phyloP scores from a whole-genome alignment of 2,329 filamentous ascomycete species.

The Trichoderma endophyticum region DNA sequence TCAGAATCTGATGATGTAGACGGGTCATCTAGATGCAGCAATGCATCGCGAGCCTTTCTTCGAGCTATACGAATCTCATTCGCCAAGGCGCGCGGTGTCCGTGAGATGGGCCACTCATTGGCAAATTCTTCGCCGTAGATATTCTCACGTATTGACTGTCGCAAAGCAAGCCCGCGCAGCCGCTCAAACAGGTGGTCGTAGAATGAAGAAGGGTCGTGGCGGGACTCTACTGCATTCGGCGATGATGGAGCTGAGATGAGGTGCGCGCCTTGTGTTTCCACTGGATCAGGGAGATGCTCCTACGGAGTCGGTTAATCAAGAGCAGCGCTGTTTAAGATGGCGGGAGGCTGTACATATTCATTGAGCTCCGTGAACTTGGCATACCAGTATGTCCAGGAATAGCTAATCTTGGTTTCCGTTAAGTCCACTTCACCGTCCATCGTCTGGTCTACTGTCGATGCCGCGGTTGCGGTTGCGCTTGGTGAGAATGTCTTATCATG shows the following conservation, averaged over 20 bases:
- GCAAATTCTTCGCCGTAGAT: background rate
- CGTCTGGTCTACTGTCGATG: background rate
- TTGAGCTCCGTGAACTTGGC: background rate
- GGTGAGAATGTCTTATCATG: rapidly evolving
- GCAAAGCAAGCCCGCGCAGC: background rate
- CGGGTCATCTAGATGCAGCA: background rate
- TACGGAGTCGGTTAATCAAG: background rate
- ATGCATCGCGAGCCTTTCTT: background rate
- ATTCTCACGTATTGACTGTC: background rate
- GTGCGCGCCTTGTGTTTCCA: background rate
- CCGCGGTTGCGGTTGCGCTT: background rate
- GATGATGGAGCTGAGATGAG: background rate
- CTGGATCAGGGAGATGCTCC: background rate
- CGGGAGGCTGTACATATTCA: background rate
- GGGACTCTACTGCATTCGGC: background rate
- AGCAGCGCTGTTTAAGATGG: too few relatives aligned
- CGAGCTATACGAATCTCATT: background rate
- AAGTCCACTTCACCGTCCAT: background rate
- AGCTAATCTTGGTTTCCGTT: background rate
- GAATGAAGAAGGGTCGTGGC: background rate
- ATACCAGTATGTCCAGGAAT: background rate
- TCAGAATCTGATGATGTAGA: background rate
- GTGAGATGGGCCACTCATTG: background rate
- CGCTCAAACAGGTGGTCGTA: background rate
- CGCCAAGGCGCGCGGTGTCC: background rate